A percentile compares a stretch with the other conserved stretches of the same genome.
Evolutionary conservation across 2,329 filamentous ascomycete species (phyloP).

Genomic region (Arthroderma sp.): DNA sequence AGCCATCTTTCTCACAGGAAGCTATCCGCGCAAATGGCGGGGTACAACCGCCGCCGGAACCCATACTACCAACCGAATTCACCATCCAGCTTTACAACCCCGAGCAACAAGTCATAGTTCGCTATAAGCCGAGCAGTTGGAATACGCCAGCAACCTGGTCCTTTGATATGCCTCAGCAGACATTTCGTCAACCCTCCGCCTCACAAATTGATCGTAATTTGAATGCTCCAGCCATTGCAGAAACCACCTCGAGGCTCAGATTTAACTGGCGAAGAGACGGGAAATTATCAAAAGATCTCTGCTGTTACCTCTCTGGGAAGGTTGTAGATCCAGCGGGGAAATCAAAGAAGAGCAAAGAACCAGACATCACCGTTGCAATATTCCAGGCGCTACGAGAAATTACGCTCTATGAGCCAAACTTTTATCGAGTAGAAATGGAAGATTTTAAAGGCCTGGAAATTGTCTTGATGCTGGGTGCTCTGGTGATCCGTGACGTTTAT

Average conservation of each 20-base stretch:
- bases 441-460: constrained; percentile 89
- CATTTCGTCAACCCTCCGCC: constrained; percentile 66
- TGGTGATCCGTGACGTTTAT: constrained; percentile 50
- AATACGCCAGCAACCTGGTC: constrained; percentile 72
- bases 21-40: constrained; percentile 61
- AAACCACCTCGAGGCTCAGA: constrained; percentile 55
- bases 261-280: constrained; percentile 88
- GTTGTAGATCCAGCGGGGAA: constrained; percentile 47
- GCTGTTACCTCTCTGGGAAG: constrained; percentile 73
- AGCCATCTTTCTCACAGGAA: constrained; percentile 67
- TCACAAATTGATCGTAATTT: constrained; percentile 65
- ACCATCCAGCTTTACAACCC: constrained; percentile 87
- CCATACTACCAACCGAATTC: constrained; percentile 65
- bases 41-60: constrained; percentile 50
- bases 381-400: constrained; percentile 65
- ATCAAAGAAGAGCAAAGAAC: constrained; percentile 71
- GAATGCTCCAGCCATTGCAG: constrained; percentile 43
- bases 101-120: constrained; percentile 64
- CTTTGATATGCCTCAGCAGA: constrained; percentile 79
- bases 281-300: constrained; percentile 73
- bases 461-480: constrained; percentile 50
- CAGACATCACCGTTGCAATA: constrained; percentile 87
- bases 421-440: constrained; percentile 80
- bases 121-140: constrained; percentile 59
- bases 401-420: constrained; percentile 86